phyloP scores from a whole-genome alignment of 805 yeast genomes.

The Tanozyma kutaoensis region DNA sequence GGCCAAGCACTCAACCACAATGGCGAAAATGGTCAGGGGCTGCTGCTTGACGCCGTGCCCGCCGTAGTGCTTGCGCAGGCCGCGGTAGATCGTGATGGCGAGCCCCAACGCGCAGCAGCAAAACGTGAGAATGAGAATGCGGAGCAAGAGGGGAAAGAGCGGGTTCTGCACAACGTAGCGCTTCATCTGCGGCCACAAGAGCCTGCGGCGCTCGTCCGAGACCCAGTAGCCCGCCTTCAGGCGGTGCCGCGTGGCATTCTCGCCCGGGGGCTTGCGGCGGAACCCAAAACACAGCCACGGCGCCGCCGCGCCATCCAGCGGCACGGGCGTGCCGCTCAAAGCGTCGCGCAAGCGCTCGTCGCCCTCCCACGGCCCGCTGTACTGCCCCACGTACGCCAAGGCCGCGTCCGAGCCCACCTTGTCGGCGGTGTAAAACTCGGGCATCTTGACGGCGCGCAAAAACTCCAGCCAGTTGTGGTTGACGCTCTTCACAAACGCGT shows the following conservation, averaged over 20 bases:
- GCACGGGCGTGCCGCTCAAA: conserved; percentile 19
- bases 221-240: conserved; percentile 59
- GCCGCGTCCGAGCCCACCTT: conserved; percentile 11
- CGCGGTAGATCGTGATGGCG: conserved; percentile 44
- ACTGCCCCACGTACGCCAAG: conserved; percentile 25
- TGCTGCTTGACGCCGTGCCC: conserved; percentile 44
- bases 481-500: conserved; percentile 21
- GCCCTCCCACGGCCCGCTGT: conserved; percentile 53
- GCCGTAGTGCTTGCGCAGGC: conserved; percentile 20
- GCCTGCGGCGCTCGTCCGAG: conserved; percentile 47
- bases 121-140: conserved; percentile 36
- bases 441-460: conserved; percentile 31
- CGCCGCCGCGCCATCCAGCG: conserved; percentile 9
- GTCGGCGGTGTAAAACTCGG: conserved; percentile 22
- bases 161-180: conserved; percentile 61
- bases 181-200: conserved; percentile 48
- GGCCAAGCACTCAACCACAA: conserved; percentile 72
- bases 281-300: conserved; percentile 5
- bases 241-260: conserved; percentile 19
- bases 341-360: conserved; percentile 45
- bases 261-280: conserved; percentile 3
- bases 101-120: conserved; percentile 60
- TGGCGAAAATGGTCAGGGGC: conserved; percentile 88
- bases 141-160: conserved; percentile 63
- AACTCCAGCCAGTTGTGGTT: conserved; percentile 40